Evolutionary conservation across 179 eudicot species (phyloP), one percentile per base, ranked within the genome.

Genomic region (Actinidia arguta): DNA sequence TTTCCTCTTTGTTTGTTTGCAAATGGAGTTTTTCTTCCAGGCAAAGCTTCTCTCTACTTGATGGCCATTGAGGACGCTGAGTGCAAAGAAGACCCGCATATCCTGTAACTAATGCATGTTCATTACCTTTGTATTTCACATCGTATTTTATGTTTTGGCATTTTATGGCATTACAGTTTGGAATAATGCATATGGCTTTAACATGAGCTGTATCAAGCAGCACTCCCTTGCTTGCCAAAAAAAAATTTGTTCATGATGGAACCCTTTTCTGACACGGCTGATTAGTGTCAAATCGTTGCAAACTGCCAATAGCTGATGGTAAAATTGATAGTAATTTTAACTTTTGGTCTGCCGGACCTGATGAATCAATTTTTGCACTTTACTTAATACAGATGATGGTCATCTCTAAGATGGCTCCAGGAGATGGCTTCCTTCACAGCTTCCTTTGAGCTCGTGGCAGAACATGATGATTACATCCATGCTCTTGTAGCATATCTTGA

Each of bases 1-100:
- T 48, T 1, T 27, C 7, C 51, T 72, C 56, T 36, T 83, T 44
- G 61, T 20, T 56, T 70, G 25, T 83, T 39, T 67, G 76, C 90
- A 97, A 79, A 84, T 84, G 99, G 99, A 70, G 77, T 91, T 78
- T 95, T 97, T 48, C 90, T 97, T 80, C 99, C 99, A 31, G 99
- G 95, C 80, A 94, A 86, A 85, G 99, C 99, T 74, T 88, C 98
- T 56, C 95, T 97, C 22, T 87, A 88, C 88, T 82, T 97, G 88
- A 97, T 98, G 20, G 99, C 99, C 78, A 97, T 97, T 78, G 99
- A 97, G 86, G 99, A 97, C 86, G 97, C 99, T 31, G 97, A 95
- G 80, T 97, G 95, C 92, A 97, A 97, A 84, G 98, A 97, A 83
- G 98, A 97, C 87, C 9, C 78, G 31, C 46, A 27, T 24, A 61